Conservation (phyloP, 371 early-diverging fungal species). For the Mortierella polycephala region DNA sequence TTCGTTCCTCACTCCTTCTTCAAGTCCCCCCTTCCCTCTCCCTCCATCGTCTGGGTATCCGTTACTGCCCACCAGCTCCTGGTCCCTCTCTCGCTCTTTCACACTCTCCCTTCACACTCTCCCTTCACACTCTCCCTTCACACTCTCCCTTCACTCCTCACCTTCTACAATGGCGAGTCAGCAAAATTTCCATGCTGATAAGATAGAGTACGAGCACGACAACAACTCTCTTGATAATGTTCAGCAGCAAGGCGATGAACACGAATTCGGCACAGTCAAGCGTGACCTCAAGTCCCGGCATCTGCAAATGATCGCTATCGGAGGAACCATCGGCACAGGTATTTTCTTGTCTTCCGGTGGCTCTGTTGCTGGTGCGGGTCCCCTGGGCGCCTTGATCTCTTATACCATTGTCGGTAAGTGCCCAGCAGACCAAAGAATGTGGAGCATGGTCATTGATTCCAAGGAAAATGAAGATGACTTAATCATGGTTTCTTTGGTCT, state of each 20-base stretch:
- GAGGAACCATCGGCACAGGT: conserved; percentile 69
- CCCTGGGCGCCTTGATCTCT: conserved; percentile 81
- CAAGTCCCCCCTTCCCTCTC: not conserved
- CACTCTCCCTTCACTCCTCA: not conserved
- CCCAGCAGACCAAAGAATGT: not conserved
- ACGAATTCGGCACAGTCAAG: conserved; percentile 16
- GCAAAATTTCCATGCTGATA: conserved; percentile 4
- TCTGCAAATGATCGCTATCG: conserved; percentile 34
- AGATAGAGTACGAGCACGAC: conserved; percentile 12
- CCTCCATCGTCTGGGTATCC: conserved; percentile 14
- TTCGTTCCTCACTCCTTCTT: not conserved
- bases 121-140: not conserved
- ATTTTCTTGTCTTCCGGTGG: conserved; percentile 86
- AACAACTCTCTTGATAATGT: not conserved
- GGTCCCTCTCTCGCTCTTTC: not conserved
- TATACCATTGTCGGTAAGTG: conserved; percentile 71
- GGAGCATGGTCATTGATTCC: too few species aligned
- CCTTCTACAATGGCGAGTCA: not conserved
- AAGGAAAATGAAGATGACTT: too few species aligned
- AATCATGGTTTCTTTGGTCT: not conserved
- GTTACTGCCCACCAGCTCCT: conserved; percentile 12
- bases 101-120: not conserved
- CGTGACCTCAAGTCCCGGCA: conserved; percentile 33
- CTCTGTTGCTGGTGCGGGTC: conserved; percentile 80
- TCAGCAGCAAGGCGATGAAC: not conserved